Evolutionary conservation across 73 alveolate species (phyloP).

Genomic region (Blepharisma japonicum): DNA sequence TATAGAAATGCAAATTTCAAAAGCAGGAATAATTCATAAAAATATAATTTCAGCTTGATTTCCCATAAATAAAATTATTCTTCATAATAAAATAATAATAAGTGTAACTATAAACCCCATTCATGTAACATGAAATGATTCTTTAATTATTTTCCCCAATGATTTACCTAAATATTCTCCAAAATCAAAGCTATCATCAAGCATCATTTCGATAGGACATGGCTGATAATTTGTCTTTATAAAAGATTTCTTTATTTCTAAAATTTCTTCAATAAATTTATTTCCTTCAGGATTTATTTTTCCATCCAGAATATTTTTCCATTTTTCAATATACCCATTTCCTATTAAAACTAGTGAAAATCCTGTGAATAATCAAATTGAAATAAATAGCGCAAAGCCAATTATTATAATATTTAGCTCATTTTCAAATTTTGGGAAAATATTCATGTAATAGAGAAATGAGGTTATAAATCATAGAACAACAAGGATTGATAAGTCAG

Average conservation of each 20-base stretch:
- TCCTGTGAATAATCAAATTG: not conserved
- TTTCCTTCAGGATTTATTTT: not conserved
- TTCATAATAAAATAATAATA: not conserved
- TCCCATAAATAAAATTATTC: not conserved
- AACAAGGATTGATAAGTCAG: too few relatives aligned
- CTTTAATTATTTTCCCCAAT: not conserved
- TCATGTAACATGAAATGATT: not conserved
- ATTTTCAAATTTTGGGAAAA: not conserved
- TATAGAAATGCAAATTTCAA: not conserved
- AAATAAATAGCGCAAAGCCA: not conserved
- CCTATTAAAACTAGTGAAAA: not conserved
- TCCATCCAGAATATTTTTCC: slow-evolving; percentile 1
- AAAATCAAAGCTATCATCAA: not conserved
- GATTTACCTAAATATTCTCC: not conserved
- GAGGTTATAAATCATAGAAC: too few relatives aligned
- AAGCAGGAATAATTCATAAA: slow-evolving; percentile 13
- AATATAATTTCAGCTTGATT: not conserved
- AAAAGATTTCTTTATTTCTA: not conserved
- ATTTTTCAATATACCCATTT: not conserved
- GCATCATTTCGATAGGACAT: not conserved
- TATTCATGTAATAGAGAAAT: too few relatives aligned
- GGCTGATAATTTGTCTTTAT: not conserved
- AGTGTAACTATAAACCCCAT: not conserved
- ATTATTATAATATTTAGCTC: not conserved
- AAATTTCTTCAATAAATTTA: not conserved